Evolutionary conservation across 257 asterid genomes (phyloP), one percentile per base, ranked within the genome.

Genomic region (Cynanchum wilfordii): DNA sequence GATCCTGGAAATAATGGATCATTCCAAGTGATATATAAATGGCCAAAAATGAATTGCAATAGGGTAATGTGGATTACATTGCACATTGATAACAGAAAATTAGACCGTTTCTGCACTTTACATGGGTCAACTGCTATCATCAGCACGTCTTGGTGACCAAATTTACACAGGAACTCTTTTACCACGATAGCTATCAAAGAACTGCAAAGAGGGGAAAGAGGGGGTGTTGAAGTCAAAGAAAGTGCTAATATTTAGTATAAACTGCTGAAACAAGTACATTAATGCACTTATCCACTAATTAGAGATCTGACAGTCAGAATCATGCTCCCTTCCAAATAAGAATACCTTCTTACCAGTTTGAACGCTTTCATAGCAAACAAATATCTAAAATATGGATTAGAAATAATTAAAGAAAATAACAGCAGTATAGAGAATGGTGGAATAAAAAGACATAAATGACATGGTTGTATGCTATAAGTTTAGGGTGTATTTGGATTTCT

Each of bases 111-210:
- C 24, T 16, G 67, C 19, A 30, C 67, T 62, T 62, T 62, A 62
- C 67, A 62, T 16, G 47, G 24, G 12, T 30, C 67, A 30, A 62
- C 67, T 30, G 67, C 5, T 30, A 30, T 30, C 45, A 62, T 62
- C 24, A 62, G 16, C 67, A 30, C 45, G 2, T 62, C n/a, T 33
- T 16, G 10, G 10, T 19, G 63, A 72, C 70, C 10, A 45, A 17
- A 51, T 68, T 76, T 75, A 90, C 33, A 89, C 96, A 0, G 97
- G 96, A 51, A 89, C 97, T 74, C 97, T 82, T 78, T 87, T 90
- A 29, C 97, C 92, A 30, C 96, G 96, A 70, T 87, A 84, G 42
- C 90, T 87, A 29, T 90, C 97, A 76, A 90, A 76, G 79, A 92
- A 81, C 98, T 90, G 97, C 92, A 87, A 57, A 59, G 71, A 44